A percentile compares a stretch with the other conserved stretches of the same genome.
phyloP scores from a whole-genome alignment of 163 green algal genomes.

The Scenedesmus sp. region DNA sequence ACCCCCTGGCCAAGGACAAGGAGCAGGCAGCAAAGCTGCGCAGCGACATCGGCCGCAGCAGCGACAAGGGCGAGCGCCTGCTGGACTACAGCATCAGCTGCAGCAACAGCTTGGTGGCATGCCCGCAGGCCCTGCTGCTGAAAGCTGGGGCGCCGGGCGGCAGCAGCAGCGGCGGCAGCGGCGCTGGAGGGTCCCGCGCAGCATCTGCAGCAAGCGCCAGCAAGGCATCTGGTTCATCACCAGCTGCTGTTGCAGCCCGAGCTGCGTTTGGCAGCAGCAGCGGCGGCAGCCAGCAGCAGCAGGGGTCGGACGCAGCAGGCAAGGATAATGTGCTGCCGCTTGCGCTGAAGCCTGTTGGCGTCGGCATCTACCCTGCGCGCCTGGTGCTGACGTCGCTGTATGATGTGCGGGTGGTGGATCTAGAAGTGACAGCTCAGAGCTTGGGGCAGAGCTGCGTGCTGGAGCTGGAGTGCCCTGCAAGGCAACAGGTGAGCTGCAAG shows the following conservation, averaged over 20 bases:
- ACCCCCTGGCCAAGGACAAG: constrained; percentile 81
- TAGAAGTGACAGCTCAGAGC: constrained; percentile 75
- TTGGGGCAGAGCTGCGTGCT: constrained; percentile 71
- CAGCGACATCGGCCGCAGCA: constrained; percentile 25
- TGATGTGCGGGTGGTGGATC: constrained; percentile 78
- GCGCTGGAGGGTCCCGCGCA: neutral
- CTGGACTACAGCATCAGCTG: constrained; percentile 40
- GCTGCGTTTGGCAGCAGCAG: constrained; percentile 1
- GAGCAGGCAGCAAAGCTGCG: constrained; percentile 58
- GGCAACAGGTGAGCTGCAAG: constrained; percentile 50
- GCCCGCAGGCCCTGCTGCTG: neutral
- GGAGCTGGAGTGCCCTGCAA: constrained; percentile 64
- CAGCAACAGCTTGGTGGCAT: constrained; percentile 26
- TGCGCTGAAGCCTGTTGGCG: constrained; percentile 65
- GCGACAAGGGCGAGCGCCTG: constrained; percentile 31
- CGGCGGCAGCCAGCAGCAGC: constrained; percentile 14
- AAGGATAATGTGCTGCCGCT: constrained; percentile 58
- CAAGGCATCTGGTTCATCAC: neutral
- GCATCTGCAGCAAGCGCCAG: neutral
- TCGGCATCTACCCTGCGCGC: constrained; percentile 78
- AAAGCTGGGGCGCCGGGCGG: constrained; percentile 1
- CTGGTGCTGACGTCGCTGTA: constrained; percentile 71
- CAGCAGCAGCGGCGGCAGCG: neutral
- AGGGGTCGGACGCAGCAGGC: neutral
- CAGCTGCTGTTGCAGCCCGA: neutral